Base-by-base conservation (phyloP, 441 rosid species). In the Gossypium lobatum region DNA sequence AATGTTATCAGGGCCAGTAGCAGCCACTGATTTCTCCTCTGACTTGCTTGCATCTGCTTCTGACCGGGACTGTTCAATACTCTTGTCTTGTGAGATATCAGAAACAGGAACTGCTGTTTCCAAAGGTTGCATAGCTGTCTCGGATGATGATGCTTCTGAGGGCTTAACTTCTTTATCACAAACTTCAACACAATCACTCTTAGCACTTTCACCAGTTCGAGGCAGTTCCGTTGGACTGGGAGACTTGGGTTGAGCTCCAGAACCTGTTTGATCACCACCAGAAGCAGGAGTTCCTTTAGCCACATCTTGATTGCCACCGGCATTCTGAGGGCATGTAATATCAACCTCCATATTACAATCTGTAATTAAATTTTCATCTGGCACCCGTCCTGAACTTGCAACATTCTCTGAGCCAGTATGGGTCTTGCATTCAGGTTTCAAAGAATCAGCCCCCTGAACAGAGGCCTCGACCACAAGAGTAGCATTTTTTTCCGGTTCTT, bases 391-490 rank as follows among this genome's bases (percentile, higher is more conserved):
- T 6, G 55, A 68, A 68, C 39, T 74, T 57, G 48, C 74, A 64
- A 34, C 57, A 65, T 11, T 61, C 21, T 80, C 74, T 14, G 73
- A 58, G 75, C 53, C 71, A 25, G 60, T 17, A 73, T 64, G 16
- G 60, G 46, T 72, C 64, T 60, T 53, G 65, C 77, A 65, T 64
- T 69, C 80, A 37, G 73, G 70, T 59, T 70, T 71, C 25, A 55
- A 52, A 60, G 65, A 65, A 72, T 76, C 67, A 75, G 58, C 50
- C 71, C 70, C 73, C 55, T 81, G 60, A 74, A 77, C 48, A 61
- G 72, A 17, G 42, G 77, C 63, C 59, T 80, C 42, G 42, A 75
- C 42, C 70, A 78, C 52, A 55, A 55, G 14, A 52, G 77, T 42
- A 26, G 77, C 6, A 70, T 71, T 59, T 13, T 8, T 64, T 2